Conservation (phyloP, 495 filamentous ascomycete species). For the Neurospora tetraspora region DNA sequence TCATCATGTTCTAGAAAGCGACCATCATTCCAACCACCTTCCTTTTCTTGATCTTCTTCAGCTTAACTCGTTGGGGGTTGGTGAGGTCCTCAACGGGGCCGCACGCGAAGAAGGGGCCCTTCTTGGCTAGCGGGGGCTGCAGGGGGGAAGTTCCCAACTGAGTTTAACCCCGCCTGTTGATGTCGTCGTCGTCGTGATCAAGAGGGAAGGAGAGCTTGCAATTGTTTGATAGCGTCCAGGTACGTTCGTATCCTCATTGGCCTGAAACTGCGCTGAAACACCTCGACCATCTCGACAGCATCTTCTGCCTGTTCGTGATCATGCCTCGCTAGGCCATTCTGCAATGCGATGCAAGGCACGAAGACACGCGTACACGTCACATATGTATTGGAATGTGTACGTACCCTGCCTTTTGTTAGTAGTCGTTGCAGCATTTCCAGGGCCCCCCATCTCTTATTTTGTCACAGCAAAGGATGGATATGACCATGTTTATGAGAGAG, state of each 20-base stretch:
- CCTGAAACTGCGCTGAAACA: not conserved
- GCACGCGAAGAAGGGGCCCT: not conserved
- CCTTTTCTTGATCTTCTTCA: not conserved
- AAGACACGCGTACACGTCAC: not conserved
- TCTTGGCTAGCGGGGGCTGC: not conserved
- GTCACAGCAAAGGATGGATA: not conserved
- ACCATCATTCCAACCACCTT: not conserved
- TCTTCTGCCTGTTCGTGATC: not conserved
- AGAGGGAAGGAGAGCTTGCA: not conserved
- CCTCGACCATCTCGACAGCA: not conserved
- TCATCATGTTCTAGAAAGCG: not conserved
- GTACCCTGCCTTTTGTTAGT: not conserved
- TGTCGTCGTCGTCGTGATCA: not conserved
- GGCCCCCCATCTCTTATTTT: not conserved
- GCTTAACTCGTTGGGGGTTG: not conserved
- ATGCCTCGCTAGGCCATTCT: not conserved
- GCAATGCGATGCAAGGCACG: not conserved
- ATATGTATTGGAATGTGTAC: not conserved
- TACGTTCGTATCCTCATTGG: not conserved
- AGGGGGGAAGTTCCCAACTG: not conserved
- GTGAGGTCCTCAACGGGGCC: not conserved
- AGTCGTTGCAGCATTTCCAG: not conserved
- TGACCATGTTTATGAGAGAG: not conserved
- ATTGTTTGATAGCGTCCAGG: not conserved
- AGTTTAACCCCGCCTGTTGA: not conserved